phyloP scores from a whole-genome alignment of 2,329 filamentous ascomycete genomes.

The Aspergillus sp. region DNA sequence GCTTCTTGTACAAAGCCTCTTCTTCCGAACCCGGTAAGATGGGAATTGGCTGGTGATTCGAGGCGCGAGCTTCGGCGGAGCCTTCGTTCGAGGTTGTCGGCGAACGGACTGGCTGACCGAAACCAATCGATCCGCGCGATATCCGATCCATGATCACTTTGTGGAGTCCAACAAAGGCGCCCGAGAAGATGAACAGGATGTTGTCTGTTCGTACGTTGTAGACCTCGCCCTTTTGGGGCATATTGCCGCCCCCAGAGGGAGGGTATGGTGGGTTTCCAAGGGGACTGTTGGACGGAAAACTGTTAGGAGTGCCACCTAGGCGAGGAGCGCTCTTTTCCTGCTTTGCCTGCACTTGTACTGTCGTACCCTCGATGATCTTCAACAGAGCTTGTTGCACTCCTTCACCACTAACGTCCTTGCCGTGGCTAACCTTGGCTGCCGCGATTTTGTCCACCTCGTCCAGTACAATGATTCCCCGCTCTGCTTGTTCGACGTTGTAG shows the following conservation, averaged over 20 bases:
- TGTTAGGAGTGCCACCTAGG: slow-evolving; percentile 34
- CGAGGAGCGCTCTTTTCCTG: slow-evolving; percentile 43
- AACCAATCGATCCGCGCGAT: slow-evolving; percentile 82
- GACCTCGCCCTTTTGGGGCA: slow-evolving; percentile 53
- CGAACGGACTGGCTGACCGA: slow-evolving; percentile 75
- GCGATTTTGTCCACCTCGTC: slow-evolving; percentile 99
- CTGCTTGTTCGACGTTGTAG: slow-evolving; percentile 78
- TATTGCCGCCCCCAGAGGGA: slow-evolving; percentile 26
- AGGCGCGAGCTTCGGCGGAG: slow-evolving; percentile 19
- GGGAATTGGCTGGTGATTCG: slow-evolving; percentile 43
- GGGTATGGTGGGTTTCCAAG: slow-evolving; percentile 30
- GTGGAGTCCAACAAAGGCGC: slow-evolving; percentile 89
- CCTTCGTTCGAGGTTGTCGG: slow-evolving; percentile 30
- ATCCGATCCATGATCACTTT: slow-evolving; percentile 86
- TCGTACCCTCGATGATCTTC: slow-evolving; percentile 95
- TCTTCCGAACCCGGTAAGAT: slow-evolving; percentile 64
- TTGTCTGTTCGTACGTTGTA: slow-evolving; percentile 87
- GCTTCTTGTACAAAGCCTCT: slow-evolving; percentile 57
- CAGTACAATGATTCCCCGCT: slow-evolving; percentile 89
- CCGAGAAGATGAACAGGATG: slow-evolving; percentile 95
- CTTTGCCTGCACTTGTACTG: slow-evolving; percentile 87
- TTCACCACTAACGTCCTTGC: slow-evolving; percentile 92
- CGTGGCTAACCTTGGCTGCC: slow-evolving; percentile 79
- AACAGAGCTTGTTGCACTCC: slow-evolving; percentile 93
- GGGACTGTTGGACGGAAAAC: slow-evolving; percentile 39